Evolutionary conservation across 1,139 yeast genomes (phyloP).

Genomic region (Pichia sp.): DNA sequence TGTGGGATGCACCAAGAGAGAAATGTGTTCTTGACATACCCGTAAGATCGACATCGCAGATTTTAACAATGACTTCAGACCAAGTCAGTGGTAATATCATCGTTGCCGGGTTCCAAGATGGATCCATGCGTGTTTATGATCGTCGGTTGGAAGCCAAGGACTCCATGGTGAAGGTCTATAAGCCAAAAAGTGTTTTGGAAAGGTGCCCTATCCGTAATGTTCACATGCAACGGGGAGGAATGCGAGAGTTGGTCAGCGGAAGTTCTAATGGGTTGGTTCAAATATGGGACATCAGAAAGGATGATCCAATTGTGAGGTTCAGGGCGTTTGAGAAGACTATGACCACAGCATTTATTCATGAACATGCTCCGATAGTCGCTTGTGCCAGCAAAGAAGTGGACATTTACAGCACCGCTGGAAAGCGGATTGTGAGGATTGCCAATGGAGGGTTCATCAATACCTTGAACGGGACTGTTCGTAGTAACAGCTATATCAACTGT

Average conservation of each 20-base stretch:
- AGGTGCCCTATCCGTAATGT: constrained; percentile 68
- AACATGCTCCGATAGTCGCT: constrained; percentile 91
- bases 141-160: constrained; percentile 80
- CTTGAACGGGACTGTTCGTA: constrained; percentile 41
- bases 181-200: constrained; percentile 34
- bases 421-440: constrained; percentile 54
- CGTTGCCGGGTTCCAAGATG: constrained; percentile 92
- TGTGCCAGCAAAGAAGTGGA: constrained; percentile 82
- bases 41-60: constrained; percentile 84
- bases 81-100: constrained; percentile 93
- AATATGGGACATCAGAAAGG: constrained; percentile 82
- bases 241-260: constrained; percentile 82
- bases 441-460: constrained; percentile 36
- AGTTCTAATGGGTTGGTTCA: constrained; percentile 79
- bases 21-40: constrained; percentile 83
- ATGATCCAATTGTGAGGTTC: constrained; percentile 67
- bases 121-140: constrained; percentile 85
- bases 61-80: constrained; percentile 86
- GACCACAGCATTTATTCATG: constrained; percentile 80
- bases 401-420: constrained; percentile 85
- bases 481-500: constrained; percentile 55
- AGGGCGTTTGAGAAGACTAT: constrained; percentile 59
- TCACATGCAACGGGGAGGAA: constrained; percentile 96
- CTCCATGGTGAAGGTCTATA: constrained; percentile 84
- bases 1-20: constrained; percentile 98